Conservation (phyloP, 2,329 filamentous ascomycete genomes). For the Tolypocladium pustulatum region DNA sequence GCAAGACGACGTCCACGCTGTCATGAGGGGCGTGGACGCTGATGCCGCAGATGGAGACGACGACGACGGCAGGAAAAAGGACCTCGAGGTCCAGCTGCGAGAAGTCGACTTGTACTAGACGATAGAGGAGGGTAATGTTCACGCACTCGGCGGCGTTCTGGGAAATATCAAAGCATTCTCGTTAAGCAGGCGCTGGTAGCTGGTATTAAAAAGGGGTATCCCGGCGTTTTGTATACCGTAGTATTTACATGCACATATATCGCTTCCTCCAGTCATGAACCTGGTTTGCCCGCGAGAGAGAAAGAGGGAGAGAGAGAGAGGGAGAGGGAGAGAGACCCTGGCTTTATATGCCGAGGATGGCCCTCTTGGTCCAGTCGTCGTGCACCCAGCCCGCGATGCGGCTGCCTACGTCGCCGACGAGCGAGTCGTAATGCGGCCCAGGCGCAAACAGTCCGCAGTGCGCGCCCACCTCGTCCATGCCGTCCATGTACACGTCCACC, state of each 20-base stretch:
- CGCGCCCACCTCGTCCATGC: constrained; percentile 74
- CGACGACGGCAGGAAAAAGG: constrained; percentile 11
- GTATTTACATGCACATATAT: neutral
- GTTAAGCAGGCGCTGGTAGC: neutral
- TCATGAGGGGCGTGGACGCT: constrained; percentile 15
- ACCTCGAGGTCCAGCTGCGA: constrained; percentile 16
- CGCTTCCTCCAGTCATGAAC: neutral
- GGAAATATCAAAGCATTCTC: neutral
- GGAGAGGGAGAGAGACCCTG: neutral
- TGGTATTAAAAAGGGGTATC: neutral
- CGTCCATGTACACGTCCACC: constrained; percentile 71
- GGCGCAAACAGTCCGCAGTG: constrained; percentile 74
- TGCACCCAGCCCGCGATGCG: constrained; percentile 60
- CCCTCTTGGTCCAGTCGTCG: constrained; percentile 42
- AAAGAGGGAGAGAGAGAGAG: too few species aligned
- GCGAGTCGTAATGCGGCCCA: constrained; percentile 59
- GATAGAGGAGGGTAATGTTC: neutral
- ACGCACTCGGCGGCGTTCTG: neutral
- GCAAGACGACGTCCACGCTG: constrained; percentile 12
- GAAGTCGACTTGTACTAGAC: constrained; percentile 25
- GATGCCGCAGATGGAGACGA: constrained; percentile 1
- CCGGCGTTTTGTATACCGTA: neutral
- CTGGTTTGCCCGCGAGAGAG: too few species aligned
- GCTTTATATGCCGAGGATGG: constrained; percentile 16
- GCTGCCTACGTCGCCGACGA: constrained; percentile 66